A percentile compares a stretch with the other conserved stretches of the same genome.
Conservation (phyloP, 2,329 filamentous ascomycete species). For the Penicillium sp. region DNA sequence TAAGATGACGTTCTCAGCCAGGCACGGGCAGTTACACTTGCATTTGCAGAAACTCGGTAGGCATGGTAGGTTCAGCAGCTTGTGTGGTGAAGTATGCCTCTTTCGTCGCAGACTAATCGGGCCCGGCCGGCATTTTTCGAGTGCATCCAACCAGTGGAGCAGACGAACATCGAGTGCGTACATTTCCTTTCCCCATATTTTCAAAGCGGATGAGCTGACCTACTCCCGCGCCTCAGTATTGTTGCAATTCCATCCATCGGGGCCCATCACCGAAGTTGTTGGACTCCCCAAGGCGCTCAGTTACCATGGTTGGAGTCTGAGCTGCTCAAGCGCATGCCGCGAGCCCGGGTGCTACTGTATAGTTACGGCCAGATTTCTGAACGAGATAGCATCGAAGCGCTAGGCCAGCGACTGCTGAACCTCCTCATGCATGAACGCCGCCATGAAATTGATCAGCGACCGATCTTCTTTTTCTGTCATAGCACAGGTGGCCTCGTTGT, state of each 20-base stretch:
- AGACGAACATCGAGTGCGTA: slow-evolving; percentile 26
- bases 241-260: slow-evolving; percentile 34
- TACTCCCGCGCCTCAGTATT: slow-evolving; percentile 19
- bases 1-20: slow-evolving; percentile 3
- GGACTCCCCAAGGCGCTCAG: slow-evolving; percentile 17
- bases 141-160: slow-evolving; percentile 5
- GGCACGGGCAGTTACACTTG: background rate
- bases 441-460: slow-evolving; percentile 32
- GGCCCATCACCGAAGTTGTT: slow-evolving; percentile 25
- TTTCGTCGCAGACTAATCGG: background rate
- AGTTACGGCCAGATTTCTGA: slow-evolving; percentile 24
- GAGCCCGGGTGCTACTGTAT: slow-evolving; percentile 25
- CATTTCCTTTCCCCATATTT: background rate
- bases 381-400: slow-evolving; percentile 22
- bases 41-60: too few relatives aligned
- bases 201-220: background rate
- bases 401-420: slow-evolving; percentile 23
- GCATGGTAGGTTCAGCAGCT: background rate
- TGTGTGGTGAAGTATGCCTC: slow-evolving; percentile 7
- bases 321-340: slow-evolving; percentile 16
- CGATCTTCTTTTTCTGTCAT: slow-evolving; percentile 56
- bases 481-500: slow-evolving; percentile 57
- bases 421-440: slow-evolving; percentile 20
- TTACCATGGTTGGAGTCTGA: slow-evolving; percentile 24
- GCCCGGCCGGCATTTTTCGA: slow-evolving; percentile 15